A percentile compares a stretch with the other conserved stretches of the same genome.
These are phyloP conservation scores for Telopea speciosissima DNA, from an alignment of 177 flowering plant genomes.

Conservation along the genomic window DNA sequence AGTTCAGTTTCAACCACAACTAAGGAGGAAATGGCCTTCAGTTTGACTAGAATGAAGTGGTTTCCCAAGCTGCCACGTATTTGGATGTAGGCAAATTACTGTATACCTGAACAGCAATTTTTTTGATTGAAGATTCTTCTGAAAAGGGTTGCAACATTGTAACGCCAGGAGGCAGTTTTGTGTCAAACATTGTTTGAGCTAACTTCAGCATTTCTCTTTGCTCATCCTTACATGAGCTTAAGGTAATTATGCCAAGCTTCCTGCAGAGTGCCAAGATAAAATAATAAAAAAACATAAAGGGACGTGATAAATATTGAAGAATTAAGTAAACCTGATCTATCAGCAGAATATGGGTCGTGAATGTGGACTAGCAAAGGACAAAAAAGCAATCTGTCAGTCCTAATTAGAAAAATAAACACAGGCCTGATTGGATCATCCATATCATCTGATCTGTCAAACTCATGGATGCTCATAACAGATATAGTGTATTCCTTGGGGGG, in stretches of 20 bases:
- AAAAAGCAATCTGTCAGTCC: neutral
- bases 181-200: conserved; percentile 89
- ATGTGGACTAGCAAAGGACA: neutral
- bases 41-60: neutral
- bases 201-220: conserved; percentile 61
- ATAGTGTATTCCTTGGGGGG: neutral
- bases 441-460: neutral
- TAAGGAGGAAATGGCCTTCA: neutral
- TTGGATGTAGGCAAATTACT: neutral
- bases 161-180: conserved; percentile 86
- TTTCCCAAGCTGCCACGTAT: neutral
- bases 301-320: neutral
- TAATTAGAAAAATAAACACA: neutral
- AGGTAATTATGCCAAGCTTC: conserved; percentile 80
- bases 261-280: conserved; percentile 23
- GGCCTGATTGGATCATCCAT: neutral
- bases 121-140: conserved; percentile 80
- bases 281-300: neutral
- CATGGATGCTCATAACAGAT: neutral
- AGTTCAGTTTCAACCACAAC: neutral
- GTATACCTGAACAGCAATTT: conserved; percentile 63
- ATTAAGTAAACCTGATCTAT: neutral
- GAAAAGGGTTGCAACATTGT: conserved; percentile 75
- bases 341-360: neutral
- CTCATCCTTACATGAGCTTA: conserved; percentile 50